A percentile compares a stretch with the other conserved stretches of the same genome.
phyloP scores from a whole-genome alignment of 1,284 basidiomycete species.

The Marasmius fiardii region DNA sequence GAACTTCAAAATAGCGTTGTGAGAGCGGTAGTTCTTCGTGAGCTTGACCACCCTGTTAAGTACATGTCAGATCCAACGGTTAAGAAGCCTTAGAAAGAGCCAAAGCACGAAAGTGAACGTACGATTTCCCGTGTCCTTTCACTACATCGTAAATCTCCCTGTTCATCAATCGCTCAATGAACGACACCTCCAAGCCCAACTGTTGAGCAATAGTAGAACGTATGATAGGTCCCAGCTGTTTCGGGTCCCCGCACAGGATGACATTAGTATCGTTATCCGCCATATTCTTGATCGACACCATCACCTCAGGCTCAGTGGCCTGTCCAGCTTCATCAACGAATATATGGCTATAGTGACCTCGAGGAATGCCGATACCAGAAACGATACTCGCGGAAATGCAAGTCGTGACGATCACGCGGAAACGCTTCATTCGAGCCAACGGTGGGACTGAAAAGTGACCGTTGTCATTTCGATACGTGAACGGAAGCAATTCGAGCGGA shows the following conservation, averaged over 20 bases:
- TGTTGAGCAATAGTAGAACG: conserved; percentile 45
- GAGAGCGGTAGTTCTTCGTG: conserved; percentile 58
- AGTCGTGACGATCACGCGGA: conserved; percentile 56
- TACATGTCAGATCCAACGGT: neutral
- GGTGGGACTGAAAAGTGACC: conserved; percentile 47
- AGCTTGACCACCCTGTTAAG: conserved; percentile 55
- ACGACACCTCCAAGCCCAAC: conserved; percentile 51
- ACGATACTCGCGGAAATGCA: conserved; percentile 58
- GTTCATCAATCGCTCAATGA: conserved; percentile 56
- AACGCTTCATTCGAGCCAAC: conserved; percentile 37
- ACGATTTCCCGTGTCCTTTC: conserved; percentile 39
- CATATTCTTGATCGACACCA: conserved; percentile 55
- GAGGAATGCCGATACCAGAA: conserved; percentile 49
- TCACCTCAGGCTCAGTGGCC: conserved; percentile 57
- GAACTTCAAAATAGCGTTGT: conserved; percentile 50
- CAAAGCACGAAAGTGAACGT: conserved; percentile 16
- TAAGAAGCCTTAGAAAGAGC: conserved; percentile 1
- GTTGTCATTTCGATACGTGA: conserved; percentile 34
- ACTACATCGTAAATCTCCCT: conserved; percentile 40
- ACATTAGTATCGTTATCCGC: conserved; percentile 50
- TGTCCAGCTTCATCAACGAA: conserved; percentile 69
- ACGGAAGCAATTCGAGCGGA: conserved; percentile 38
- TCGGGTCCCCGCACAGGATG: conserved; percentile 57
- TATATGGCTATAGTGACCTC: conserved; percentile 61
- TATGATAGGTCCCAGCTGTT: conserved; percentile 62